Evolutionary conservation across 768 basidiomycete genomes (phyloP).

Genomic region (Lactarius quietus): DNA sequence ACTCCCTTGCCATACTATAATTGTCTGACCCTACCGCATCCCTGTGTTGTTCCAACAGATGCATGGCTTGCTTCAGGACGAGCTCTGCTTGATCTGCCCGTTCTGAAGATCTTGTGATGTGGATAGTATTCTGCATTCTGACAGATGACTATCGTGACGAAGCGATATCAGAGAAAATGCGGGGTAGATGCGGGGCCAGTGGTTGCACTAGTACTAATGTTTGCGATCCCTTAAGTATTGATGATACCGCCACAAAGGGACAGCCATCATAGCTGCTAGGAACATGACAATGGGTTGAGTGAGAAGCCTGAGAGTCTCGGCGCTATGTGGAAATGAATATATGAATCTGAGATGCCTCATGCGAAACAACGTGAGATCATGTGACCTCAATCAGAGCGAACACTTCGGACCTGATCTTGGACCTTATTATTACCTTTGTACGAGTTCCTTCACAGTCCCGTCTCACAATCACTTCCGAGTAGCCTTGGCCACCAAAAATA

Average conservation of each 20-base stretch:
- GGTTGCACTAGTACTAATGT: neutral
- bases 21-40: neutral
- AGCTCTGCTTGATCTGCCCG: neutral
- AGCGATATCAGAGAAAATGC: neutral
- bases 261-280: neutral
- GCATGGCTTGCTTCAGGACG: neutral
- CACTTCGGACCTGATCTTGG: neutral
- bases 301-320: neutral
- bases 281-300: neutral
- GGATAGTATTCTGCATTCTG: neutral
- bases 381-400: neutral
- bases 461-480: neutral
- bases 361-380: no score
- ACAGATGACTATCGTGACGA: neutral
- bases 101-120: neutral
- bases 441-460: neutral
- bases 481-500: neutral
- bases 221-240: neutral
- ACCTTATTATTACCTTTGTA: no score
- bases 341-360: no score
- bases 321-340: neutral
- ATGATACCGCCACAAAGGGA: neutral
- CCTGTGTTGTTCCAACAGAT: neutral
- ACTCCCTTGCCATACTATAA: conserved; percentile 5
- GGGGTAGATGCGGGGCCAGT: no score